A percentile compares a stretch with the other conserved stretches of the same genome.
Conservation (phyloP, 2,329 filamentous ascomycete genomes). For the Nemania abortiva region DNA sequence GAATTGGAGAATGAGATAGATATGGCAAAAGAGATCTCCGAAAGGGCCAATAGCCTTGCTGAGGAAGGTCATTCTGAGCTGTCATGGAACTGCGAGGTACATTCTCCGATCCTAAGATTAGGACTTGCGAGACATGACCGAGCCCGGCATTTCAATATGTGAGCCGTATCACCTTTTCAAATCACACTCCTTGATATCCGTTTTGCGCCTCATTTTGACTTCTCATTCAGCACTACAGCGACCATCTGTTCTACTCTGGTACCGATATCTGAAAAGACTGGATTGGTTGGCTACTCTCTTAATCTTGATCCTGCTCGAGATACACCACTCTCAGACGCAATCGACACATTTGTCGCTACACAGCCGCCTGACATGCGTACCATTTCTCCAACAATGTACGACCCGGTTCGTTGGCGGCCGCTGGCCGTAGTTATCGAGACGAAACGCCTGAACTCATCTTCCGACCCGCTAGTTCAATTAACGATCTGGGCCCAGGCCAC, state of each 20-base stretch:
- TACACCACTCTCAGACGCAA: neutral
- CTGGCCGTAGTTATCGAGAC: too few species aligned
- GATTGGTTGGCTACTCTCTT: constrained; percentile 2
- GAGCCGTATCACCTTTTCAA: neutral
- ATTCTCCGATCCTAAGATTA: constrained; percentile 3
- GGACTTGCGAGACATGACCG: neutral
- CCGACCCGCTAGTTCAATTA: too few species aligned
- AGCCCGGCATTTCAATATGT: constrained; percentile 11
- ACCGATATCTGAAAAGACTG: neutral
- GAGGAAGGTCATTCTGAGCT: constrained; percentile 8
- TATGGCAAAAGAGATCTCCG: constrained; percentile 7
- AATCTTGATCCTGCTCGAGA: neutral
- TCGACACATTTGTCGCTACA: constrained; percentile 1
- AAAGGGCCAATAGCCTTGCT: neutral
- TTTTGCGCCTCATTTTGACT: too few species aligned
- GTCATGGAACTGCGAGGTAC: constrained; percentile 5
- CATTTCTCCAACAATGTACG: too few species aligned
- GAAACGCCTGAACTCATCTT: too few species aligned
- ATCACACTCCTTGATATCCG: too few species aligned
- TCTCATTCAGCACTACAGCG: too few species aligned
- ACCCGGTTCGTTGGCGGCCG: too few species aligned
- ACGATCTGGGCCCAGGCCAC: too few species aligned
- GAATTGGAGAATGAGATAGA: constrained; percentile 1
- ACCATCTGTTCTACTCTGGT: neutral
- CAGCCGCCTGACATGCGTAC: neutral